Base-by-base conservation (phyloP, 1,284 basidiomycete species). In the Trichosporon inkin region DNA sequence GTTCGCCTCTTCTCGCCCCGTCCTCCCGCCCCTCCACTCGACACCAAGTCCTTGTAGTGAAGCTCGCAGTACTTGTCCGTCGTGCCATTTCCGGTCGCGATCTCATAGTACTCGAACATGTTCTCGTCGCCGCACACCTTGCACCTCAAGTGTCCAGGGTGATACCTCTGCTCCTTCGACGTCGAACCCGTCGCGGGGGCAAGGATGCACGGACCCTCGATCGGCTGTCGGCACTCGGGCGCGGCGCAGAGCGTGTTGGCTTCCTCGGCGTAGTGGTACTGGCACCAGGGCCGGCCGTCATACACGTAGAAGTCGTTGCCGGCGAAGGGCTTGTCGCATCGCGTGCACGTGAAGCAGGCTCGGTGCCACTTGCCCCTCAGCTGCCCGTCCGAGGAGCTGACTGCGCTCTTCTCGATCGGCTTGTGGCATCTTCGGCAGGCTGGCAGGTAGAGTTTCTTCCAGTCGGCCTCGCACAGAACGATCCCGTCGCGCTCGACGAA, bases 401-500 rank as follows among this genome's bases (percentile, higher is more conserved):
- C 89, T 17, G 91, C 91, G 66, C 88, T 87, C 67, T 86, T 91
- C 80, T 94, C 92, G 55, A 94, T 94, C 0, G 88, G 85, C 34
- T 86, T 71, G 68, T 84, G 84, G 77, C 91, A 93, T 55, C 89
- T 82, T 37, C 91, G 88, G 73, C 91, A 93, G 0, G 68, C 91
- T 58, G 91, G 91, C 66, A 94, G 77, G 80, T 94, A 94, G 86
- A 93, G 88, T 71, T 89, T 86, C 82, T 93, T 93, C 91, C 91
- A 94, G 75, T 91, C 92, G 67, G 78, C 79, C 72, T 92, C 92
- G 75, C 91, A 94, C 63, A 94, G 78, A 36, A 84, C 80, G 24
- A 88, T 84, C 14, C 81, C 85, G 55, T 87, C 89, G 20, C 83
- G 63, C 62, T 79, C 84, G 67, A 92, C 90, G 71, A 88, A 93